Conservation (phyloP, 1,284 basidiomycete species). For the Ceratobasidium sp. region DNA sequence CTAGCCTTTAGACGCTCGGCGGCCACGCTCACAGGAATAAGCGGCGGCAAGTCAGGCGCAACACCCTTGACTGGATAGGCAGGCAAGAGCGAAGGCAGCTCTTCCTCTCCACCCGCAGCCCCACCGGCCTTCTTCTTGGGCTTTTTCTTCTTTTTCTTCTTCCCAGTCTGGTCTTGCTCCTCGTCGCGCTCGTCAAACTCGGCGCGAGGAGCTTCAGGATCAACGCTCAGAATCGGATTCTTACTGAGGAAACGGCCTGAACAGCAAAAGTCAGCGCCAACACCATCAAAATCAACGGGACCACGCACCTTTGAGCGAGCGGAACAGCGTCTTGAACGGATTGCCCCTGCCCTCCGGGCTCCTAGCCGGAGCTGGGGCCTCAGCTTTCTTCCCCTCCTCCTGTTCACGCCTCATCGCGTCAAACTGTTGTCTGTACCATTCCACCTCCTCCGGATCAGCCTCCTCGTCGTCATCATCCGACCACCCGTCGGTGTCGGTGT, state of each 20-base stretch:
- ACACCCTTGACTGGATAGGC: conserved; percentile 8
- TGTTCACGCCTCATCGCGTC: conserved; percentile 12
- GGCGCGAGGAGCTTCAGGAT: background rate
- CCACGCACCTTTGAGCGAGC: conserved; percentile 29
- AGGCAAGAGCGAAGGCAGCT: conserved; percentile 10
- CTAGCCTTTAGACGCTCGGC: conserved; percentile 31
- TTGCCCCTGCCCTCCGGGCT: conserved; percentile 17
- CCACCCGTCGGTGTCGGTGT: conserved; percentile 20
- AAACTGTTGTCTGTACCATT: background rate
- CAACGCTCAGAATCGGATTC: conserved; percentile 28
- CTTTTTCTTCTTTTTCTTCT: conserved; percentile 40
- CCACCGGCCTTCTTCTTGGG: conserved; percentile 41
- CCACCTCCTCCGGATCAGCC: background rate
- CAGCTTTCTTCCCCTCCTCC: background rate
- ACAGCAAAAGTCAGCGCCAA: background rate
- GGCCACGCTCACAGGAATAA: conserved; percentile 37
- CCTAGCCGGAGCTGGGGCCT: background rate
- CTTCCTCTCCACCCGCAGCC: conserved; percentile 27
- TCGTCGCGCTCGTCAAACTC: conserved; percentile 32
- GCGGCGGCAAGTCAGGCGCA: conserved; percentile 19
- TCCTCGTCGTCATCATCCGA: conserved; percentile 6
- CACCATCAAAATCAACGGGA: background rate
- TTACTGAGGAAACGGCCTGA: conserved; percentile 37
- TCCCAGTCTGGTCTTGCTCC: conserved; percentile 8
- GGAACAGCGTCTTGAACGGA: conserved; percentile 24